phyloP scores from a whole-genome alignment of 78 protist species.

The Dictyostelium brefeldianum region DNA sequence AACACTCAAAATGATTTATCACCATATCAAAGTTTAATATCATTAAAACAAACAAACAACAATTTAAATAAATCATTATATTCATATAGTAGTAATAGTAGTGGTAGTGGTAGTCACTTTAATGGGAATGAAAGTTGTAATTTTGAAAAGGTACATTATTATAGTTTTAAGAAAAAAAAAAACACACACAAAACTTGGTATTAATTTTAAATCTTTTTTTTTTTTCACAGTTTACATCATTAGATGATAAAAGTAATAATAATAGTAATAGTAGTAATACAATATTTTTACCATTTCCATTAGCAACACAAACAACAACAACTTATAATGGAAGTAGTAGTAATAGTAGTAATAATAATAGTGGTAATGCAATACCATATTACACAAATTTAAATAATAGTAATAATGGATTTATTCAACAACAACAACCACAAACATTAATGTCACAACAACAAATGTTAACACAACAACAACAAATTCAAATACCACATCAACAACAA shows the following conservation, averaged over 20 bases:
- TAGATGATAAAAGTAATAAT: slow-evolving; percentile 1
- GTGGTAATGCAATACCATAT: background rate
- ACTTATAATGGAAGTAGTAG: background rate
- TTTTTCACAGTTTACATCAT: background rate
- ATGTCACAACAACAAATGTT: background rate
- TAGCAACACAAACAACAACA: slow-evolving; percentile 11
- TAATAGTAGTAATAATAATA: background rate
- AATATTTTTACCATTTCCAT: background rate
- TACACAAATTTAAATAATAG: background rate
- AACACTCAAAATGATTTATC: background rate
- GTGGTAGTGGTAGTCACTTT: background rate
- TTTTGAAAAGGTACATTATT: background rate
- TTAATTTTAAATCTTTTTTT: background rate
- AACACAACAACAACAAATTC: slow-evolving; percentile 29
- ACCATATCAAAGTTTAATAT: slow-evolving; percentile 33
- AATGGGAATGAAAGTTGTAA: background rate
- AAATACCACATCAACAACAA: background rate
- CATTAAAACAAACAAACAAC: slow-evolving; percentile 13
- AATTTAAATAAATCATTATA: background rate
- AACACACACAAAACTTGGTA: background rate
- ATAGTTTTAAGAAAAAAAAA: background rate
- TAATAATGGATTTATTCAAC: background rate
- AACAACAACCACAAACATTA: background rate
- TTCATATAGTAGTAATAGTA: background rate
- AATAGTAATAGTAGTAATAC: background rate